Evolutionary conservation across 495 filamentous ascomycete species (phyloP).

Genomic region (Tuber melanosporum): DNA sequence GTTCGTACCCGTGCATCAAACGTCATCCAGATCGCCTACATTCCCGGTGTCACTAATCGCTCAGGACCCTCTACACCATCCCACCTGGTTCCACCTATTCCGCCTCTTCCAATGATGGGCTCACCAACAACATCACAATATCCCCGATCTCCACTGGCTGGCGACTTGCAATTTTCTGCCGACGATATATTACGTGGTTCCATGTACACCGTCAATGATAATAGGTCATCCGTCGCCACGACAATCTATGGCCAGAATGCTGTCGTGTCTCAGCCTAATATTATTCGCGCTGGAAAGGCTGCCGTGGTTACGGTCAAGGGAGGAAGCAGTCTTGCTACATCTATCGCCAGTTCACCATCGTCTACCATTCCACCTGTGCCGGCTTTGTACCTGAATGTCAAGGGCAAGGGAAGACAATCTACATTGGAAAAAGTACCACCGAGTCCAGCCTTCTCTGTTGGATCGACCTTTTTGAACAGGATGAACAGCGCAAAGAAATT

Average conservation of each 20-base stretch:
- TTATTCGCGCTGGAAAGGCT: conserved; percentile 74
- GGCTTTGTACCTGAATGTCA: conserved; percentile 46
- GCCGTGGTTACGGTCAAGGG: conserved; percentile 81
- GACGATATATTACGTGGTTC: conserved; percentile 65
- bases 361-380: conserved; percentile 51
- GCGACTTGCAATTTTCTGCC: conserved; percentile 51
- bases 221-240: conserved; percentile 71
- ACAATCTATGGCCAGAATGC: conserved; percentile 88
- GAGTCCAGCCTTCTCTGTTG: conserved; percentile 56
- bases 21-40: conserved; percentile 98
- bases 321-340: conserved; percentile 44
- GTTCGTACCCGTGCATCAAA: conserved; percentile 94
- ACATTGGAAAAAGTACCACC: conserved; percentile 42
- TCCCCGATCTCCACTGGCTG: conserved; percentile 89
- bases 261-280: conserved; percentile 73
- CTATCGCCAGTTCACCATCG: conserved; percentile 42
- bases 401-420: conserved; percentile 14
- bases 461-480: conserved; percentile 59
- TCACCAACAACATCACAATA: conserved; percentile 58
- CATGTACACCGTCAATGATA: conserved; percentile 60
- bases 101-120: conserved; percentile 68
- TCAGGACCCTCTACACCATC: conserved; percentile 74
- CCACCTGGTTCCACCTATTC: conserved; percentile 82
- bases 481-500: conserved; percentile 48
- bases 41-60: conserved; percentile 92